Evolutionary conservation across 176 grass and related monocot genomes (phyloP).

Genomic region (Carex scoparia): DNA sequence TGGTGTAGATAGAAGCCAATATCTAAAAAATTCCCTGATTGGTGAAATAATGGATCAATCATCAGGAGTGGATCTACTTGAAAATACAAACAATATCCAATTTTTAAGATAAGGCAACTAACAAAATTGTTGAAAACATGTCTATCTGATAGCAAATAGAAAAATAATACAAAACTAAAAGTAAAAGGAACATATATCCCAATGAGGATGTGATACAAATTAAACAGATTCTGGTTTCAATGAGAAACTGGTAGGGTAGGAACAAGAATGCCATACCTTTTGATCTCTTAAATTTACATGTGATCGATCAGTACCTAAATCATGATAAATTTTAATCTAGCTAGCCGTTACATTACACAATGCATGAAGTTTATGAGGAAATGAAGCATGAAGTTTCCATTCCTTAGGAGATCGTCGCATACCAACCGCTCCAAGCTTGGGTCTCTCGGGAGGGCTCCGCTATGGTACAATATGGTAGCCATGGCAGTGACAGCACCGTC

Average conservation of each 20-base stretch:
- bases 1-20: too few relatives aligned
- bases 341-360: conserved; percentile 30
- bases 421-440: conserved; percentile 54
- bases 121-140: not conserved
- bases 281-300: not conserved
- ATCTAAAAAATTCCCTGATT: too few relatives aligned
- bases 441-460: conserved; percentile 62
- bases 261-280: not conserved
- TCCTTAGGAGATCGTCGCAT: conserved; percentile 42
- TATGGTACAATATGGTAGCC: conserved; percentile 65
- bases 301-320: not conserved
- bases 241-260: too few relatives aligned
- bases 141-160: not conserved
- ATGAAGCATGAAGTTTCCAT: conserved; percentile 50
- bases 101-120: not conserved
- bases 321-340: not conserved
- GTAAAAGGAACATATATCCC: too few relatives aligned
- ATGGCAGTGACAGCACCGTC: conserved; percentile 28
- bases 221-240: too few relatives aligned
- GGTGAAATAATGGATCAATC: too few relatives aligned
- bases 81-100: not conserved
- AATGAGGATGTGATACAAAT: too few relatives aligned
- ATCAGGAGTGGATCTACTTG: not conserved
- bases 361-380: conserved; percentile 50
- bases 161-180: not conserved